phyloP scores from a whole-genome alignment of 2,329 filamentous ascomycete genomes.

The Coniella lustricola region DNA sequence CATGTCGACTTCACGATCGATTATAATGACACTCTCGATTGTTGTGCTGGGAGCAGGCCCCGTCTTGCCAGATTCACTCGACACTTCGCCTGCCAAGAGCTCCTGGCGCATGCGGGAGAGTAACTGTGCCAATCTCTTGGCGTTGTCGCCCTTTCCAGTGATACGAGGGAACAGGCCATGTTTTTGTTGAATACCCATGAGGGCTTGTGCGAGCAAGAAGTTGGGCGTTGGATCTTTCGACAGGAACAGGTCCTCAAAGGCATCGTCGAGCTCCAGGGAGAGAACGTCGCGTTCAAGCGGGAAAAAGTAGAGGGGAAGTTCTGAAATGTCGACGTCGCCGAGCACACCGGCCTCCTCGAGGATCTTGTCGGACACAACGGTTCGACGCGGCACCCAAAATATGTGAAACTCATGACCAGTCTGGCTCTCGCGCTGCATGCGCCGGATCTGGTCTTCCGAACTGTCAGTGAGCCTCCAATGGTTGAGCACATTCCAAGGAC shows the following conservation, averaged over 20 bases:
- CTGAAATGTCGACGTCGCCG: constrained; percentile 82
- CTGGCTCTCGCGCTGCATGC: constrained; percentile 78
- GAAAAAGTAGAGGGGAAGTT: constrained; percentile 84
- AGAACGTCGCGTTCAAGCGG: constrained; percentile 86
- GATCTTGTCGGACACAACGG: constrained; percentile 82
- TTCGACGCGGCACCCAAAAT: constrained; percentile 91
- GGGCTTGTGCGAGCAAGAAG: constrained; percentile 78
- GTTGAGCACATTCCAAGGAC: no score
- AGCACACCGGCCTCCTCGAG: constrained; percentile 89
- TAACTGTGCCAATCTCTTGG: constrained; percentile 79
- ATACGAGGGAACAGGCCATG: constrained; percentile 93
- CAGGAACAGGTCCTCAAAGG: constrained; percentile 82
- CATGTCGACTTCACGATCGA: constrained; percentile 92
- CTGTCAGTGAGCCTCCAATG: constrained; percentile 39
- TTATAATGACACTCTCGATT: constrained; percentile 86
- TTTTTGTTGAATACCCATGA: constrained; percentile 89
- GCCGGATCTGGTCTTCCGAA: constrained; percentile 78
- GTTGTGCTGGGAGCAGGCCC: constrained; percentile 78
- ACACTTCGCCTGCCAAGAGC: constrained; percentile 70
- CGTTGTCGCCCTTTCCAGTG: constrained; percentile 91
- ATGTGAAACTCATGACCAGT: constrained; percentile 94
- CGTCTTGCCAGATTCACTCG: constrained; percentile 50
- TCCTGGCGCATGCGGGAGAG: constrained; percentile 89
- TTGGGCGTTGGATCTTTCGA: constrained; percentile 87
- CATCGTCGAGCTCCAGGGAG: constrained; percentile 81